Percentiles rank a stretch among this genome's conserved stretches.
Conservation (phyloP, 2,329 filamentous ascomycete species). For the Teratosphaeriaceae sp. region DNA sequence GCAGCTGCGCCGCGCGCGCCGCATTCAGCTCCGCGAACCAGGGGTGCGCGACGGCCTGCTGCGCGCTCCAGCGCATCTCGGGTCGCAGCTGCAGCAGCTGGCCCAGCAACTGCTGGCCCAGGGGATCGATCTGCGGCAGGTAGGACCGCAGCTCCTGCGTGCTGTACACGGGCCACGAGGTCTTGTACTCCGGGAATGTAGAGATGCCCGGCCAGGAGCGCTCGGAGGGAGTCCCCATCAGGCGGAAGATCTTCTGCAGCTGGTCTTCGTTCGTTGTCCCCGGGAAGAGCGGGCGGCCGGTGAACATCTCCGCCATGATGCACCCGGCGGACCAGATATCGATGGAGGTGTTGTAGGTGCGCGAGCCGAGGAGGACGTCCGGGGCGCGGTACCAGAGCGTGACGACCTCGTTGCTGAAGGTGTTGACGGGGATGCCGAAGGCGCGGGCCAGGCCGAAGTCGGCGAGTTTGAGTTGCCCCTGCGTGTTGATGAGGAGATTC, state of each 20-base stretch:
- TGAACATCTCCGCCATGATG: conserved; percentile 97
- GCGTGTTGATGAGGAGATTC: conserved; percentile 78
- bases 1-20: too few species aligned
- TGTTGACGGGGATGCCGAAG: conserved; percentile 83
- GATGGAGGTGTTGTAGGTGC: conserved; percentile 88
- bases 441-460: conserved; percentile 87
- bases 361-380: conserved; percentile 82
- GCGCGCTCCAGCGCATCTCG: too few species aligned
- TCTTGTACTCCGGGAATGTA: conserved; percentile 91
- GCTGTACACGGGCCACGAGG: too few species aligned
- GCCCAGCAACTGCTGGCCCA: too few species aligned
- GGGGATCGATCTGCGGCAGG: too few species aligned
- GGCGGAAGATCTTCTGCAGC: conserved; percentile 84
- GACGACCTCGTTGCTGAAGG: conserved; percentile 92
- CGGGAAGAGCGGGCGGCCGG: conserved; percentile 83
- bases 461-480: conserved; percentile 83
- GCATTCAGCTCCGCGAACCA: too few species aligned
- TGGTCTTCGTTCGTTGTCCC: conserved; percentile 91
- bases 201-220: conserved; percentile 82
- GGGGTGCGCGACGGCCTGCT: too few species aligned
- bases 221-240: conserved; percentile 79
- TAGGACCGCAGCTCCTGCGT: too few species aligned
- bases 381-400: conserved; percentile 90
- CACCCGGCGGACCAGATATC: conserved; percentile 96
- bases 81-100: too few species aligned